Evolutionary conservation across 495 filamentous ascomycete species (phyloP).

Genomic region (Lichina pygmaea): DNA sequence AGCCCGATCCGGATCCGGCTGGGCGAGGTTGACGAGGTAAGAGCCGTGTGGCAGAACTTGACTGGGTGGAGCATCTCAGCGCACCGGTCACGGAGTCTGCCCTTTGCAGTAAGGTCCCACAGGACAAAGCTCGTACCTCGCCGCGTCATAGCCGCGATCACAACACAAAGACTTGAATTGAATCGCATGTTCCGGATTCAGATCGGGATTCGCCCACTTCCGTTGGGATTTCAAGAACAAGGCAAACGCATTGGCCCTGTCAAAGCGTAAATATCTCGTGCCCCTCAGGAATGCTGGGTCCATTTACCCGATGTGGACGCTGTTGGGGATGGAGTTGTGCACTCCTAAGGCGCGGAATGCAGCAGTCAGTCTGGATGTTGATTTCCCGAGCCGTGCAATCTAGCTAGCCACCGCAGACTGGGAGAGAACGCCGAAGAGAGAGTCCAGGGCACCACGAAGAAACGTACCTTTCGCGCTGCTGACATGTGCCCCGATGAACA

Average conservation of each 20-base stretch:
- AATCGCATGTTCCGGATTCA: slow-evolving; percentile 35
- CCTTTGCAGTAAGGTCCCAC: neutral
- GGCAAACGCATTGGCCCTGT: slow-evolving; percentile 68
- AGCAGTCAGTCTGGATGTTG: neutral
- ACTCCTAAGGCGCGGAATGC: slow-evolving; percentile 26
- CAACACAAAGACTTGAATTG: slow-evolving; percentile 38
- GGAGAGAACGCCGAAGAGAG: too few species aligned
- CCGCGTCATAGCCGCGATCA: slow-evolving; percentile 45
- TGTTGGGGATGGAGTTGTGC: slow-evolving; percentile 66
- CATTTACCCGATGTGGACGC: slow-evolving; percentile 38
- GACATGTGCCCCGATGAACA: slow-evolving; percentile 83
- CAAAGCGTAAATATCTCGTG: slow-evolving; percentile 3
- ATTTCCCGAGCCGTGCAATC: neutral
- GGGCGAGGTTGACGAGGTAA: slow-evolving; percentile 87
- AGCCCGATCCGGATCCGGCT: slow-evolving; percentile 49
- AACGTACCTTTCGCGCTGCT: slow-evolving; percentile 55
- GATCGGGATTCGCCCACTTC: slow-evolving; percentile 72
- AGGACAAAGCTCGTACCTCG: slow-evolving; percentile 12
- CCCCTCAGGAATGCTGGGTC: neutral
- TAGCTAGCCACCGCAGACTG: neutral
- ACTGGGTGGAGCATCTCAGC: slow-evolving; percentile 7
- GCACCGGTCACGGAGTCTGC: neutral
- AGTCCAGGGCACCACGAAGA: neutral
- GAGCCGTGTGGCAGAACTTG: slow-evolving; percentile 77
- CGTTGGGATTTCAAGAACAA: slow-evolving; percentile 87